A percentile compares a stretch with the other conserved stretches of the same genome.
Conservation (phyloP, 768 basidiomycete genomes). For the Rhodocollybia butyracea region DNA sequence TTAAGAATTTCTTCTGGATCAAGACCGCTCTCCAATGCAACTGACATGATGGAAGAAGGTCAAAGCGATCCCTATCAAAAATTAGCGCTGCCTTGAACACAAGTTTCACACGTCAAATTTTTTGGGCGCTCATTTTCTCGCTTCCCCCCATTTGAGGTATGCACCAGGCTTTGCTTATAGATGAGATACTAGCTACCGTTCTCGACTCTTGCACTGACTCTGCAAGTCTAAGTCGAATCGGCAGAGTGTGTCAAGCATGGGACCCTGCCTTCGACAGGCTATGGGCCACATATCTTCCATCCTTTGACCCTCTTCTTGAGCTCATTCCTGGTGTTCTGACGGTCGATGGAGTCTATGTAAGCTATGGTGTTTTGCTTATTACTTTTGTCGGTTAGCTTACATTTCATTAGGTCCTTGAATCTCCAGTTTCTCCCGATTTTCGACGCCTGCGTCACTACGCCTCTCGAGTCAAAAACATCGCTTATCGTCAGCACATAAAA, state of each 20-base stretch:
- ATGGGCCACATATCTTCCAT: constrained; percentile 42
- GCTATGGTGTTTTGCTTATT: constrained; percentile 11
- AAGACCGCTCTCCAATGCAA: not conserved
- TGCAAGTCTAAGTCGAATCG: constrained; percentile 29
- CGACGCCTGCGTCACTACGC: constrained; percentile 30
- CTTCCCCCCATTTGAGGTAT: constrained; percentile 19
- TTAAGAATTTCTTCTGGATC: constrained; percentile 61
- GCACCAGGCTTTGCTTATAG: constrained; percentile 44
- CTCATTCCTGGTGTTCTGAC: constrained; percentile 30
- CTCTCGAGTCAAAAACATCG: constrained; percentile 32
- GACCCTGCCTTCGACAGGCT: constrained; percentile 45
- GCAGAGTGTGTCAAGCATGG: constrained; percentile 45
- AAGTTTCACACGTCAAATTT: not conserved
- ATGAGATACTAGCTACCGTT: constrained; percentile 46
- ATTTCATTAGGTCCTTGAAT: not conserved
- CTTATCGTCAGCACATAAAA: constrained; percentile 23
- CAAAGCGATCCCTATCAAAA: not conserved
- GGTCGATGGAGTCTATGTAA: constrained; percentile 30
- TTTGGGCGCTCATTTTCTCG: not conserved
- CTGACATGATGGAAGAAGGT: not conserved
- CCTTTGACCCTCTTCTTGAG: constrained; percentile 36
- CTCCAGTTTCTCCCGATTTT: constrained; percentile 16
- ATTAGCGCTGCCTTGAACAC: not conserved
- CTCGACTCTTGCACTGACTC: constrained; percentile 29
- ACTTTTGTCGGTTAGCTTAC: not conserved